Conservation (phyloP, 108 stramenopile genomes). For the Nannochloropsis gaditana region DNA sequence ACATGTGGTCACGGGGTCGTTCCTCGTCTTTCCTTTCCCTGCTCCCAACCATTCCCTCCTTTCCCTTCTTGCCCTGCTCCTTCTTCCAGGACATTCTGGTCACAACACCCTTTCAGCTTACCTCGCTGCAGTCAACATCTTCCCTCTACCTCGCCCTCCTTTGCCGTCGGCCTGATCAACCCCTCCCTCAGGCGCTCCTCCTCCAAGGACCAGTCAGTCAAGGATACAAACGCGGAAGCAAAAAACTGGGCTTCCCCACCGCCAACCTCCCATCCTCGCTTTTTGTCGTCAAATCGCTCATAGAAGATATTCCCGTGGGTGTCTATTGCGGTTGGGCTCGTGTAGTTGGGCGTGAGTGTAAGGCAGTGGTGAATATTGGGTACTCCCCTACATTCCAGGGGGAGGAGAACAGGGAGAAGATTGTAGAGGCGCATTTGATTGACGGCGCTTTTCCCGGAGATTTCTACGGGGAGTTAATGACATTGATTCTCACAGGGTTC, state of each 20-base stretch:
- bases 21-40: too few relatives aligned
- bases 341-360: slow-evolving; percentile 45
- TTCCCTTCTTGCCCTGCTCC: not conserved
- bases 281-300: slow-evolving; percentile 59
- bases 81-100: not conserved
- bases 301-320: slow-evolving; percentile 61
- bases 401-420: slow-evolving; percentile 71
- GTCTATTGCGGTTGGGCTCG: slow-evolving; percentile 59
- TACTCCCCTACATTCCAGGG: slow-evolving; percentile 82
- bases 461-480: not conserved
- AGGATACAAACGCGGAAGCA: slow-evolving; percentile 79
- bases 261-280: slow-evolving; percentile 74
- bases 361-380: slow-evolving; percentile 80
- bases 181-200: slow-evolving; percentile 24
- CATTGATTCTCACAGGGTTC: not conserved
- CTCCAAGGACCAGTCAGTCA: slow-evolving; percentile 64
- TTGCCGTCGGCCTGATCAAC: not conserved
- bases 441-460: not conserved
- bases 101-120: not conserved
- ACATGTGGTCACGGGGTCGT: not conserved
- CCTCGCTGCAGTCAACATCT: not conserved
- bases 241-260: slow-evolving; percentile 77
- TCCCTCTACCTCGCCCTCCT: slow-evolving; percentile 12
- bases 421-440: slow-evolving; percentile 79
- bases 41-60: not conserved